Conservation (phyloP, 108 stramenopile genomes). For the Cylindrotheca fusiformis region DNA sequence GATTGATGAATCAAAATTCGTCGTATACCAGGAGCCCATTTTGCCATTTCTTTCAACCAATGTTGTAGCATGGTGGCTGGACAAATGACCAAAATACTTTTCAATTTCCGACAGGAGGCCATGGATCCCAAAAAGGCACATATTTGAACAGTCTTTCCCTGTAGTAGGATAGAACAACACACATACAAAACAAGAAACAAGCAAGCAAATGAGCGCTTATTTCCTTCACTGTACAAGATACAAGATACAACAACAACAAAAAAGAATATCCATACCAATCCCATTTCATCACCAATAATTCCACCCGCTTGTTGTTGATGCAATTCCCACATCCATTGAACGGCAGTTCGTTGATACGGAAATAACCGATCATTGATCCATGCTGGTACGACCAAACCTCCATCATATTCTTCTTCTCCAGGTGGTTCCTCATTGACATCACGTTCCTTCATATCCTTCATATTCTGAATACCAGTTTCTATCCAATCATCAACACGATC, state of each 20-base stretch:
- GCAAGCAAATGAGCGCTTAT: background rate
- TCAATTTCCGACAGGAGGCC: conserved; percentile 66
- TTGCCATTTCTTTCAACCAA: conserved; percentile 88
- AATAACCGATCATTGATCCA: conserved; percentile 85
- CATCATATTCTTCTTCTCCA: conserved; percentile 54
- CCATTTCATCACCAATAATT: conserved; percentile 93
- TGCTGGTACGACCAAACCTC: conserved; percentile 75
- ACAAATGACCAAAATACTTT: conserved; percentile 72
- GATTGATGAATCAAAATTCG: conserved; percentile 76
- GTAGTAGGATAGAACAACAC: too few relatives aligned
- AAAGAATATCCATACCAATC: conserved; percentile 9
- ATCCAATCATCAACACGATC: conserved; percentile 84
- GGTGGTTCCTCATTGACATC: conserved; percentile 54
- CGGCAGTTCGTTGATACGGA: conserved; percentile 76
- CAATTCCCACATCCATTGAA: conserved; percentile 95
- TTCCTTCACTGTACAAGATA: background rate
- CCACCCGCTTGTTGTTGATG: conserved; percentile 93
- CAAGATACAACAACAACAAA: background rate
- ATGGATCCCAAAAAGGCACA: conserved; percentile 86
- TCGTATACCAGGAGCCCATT: conserved; percentile 92
- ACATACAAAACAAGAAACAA: background rate
- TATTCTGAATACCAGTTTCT: conserved; percentile 51
- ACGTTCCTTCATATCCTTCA: conserved; percentile 74
- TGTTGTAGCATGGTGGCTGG: conserved; percentile 96
- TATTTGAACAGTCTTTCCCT: conserved; percentile 97